Evolutionary conservation across 345 rosid genomes (phyloP), one percentile per base, ranked within the genome.

Genomic region (Litchi chinensis): DNA sequence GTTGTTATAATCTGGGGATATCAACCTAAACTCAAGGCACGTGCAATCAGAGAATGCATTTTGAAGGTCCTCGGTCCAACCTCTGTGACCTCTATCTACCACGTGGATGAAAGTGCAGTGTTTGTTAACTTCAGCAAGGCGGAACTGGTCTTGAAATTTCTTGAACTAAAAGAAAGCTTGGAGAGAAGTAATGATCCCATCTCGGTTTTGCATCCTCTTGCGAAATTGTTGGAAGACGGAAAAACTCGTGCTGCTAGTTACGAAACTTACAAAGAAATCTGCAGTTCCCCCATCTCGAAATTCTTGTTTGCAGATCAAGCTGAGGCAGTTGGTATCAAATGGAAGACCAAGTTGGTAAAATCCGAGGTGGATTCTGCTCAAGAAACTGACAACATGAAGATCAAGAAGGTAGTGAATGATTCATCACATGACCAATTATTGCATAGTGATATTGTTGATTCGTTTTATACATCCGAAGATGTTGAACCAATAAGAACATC

Each of bases 241-340:
- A 91, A 80, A 65, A 89, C 93, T 3, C 54, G 83, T 72, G 98
- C 98, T 16, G 97, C 93, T 75, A 86, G 80, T 70, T 94, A 94
- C 68, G 97, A 93, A 84, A 83, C 94, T 44, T 94, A 94, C 82
- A 89, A 85, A 76, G 95, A 93, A 82, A 94, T 96, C 68, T 96
- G 99, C 84, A 78, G 92, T 76, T 93, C 98, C 80, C 83, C 90
- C 4, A 46, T 84, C 78, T 91, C 98, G 4, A 80, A 93, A 84
- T 70, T 84, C 63, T 77, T 86, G 28, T 90, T 95, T 83, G 89
- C 98, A 5, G 97, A 95, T 77, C 95, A 93, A 85, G 98, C 98
- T 59, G 88, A 83, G 83, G 89, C 94, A 18, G 85, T 89, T 19
- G 91, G 95, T 56, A 84, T 90, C 80, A 86, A 79, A 82, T 83